These are phyloP conservation scores for Chlamydomonas reinhardtii DNA, from an alignment of 163 green algal species.

Conservation along the genomic window DNA sequence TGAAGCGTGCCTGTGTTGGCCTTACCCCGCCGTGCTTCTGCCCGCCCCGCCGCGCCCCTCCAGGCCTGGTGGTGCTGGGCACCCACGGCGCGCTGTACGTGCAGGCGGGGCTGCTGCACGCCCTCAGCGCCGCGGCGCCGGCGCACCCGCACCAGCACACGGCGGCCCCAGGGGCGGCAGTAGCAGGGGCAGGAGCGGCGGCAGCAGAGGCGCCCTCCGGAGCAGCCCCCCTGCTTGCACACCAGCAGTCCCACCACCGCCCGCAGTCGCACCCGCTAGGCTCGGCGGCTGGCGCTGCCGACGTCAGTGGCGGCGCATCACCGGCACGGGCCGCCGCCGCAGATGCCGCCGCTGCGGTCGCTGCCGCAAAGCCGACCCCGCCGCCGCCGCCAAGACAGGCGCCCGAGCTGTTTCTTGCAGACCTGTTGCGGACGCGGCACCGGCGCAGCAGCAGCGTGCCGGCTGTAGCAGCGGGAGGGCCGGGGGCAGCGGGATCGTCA, in stretches of 20 bases:
- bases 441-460: too few species aligned
- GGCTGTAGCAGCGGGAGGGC: too few species aligned
- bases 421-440: too few species aligned
- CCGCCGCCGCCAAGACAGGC: too few species aligned
- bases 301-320: background rate
- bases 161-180: too few species aligned
- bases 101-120: background rate
- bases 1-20: too few species aligned
- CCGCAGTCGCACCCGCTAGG: background rate
- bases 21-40: too few species aligned
- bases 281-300: background rate
- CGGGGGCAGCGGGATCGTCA: too few species aligned
- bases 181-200: background rate
- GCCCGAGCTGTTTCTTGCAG: too few species aligned
- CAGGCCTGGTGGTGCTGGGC: slow-evolving; percentile 36
- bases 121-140: background rate
- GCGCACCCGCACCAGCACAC: too few species aligned
- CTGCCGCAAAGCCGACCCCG: too few species aligned
- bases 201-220: background rate
- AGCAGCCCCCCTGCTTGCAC: background rate
- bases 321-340: background rate
- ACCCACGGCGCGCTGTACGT: slow-evolving; percentile 11
- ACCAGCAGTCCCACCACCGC: background rate
- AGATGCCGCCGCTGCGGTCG: background rate
- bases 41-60: too few species aligned